Percentiles rank a stretch among this genome's conserved stretches.
These are phyloP conservation scores for Trypanosomatidae sp. DNA, from an alignment of 208 protist species.

Conservation along the genomic window DNA sequence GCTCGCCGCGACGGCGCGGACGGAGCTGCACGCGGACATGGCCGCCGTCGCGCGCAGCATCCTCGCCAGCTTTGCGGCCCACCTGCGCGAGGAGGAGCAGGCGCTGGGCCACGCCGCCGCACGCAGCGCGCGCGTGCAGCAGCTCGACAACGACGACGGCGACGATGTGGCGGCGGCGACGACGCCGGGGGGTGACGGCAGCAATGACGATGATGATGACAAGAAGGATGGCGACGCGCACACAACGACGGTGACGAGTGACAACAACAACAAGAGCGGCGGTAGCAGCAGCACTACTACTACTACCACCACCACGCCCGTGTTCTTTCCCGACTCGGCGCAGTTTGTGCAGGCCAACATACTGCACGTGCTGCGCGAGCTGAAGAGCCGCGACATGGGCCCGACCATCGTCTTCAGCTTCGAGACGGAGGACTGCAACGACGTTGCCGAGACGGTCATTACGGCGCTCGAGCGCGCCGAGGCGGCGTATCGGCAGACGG, in stretches of 20 bases:
- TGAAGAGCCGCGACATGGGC: conserved; percentile 76
- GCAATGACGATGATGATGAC: not conserved
- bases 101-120: conserved; percentile 46
- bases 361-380: conserved; percentile 80
- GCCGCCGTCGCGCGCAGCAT: conserved; percentile 27
- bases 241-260: not conserved
- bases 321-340: conserved; percentile 62
- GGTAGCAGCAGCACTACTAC: not conserved
- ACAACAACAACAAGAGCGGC: conserved; percentile 1
- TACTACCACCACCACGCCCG: not conserved
- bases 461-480: conserved; percentile 68
- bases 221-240: not conserved
- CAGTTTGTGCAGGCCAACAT: conserved; percentile 74
- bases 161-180: no score
- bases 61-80: conserved; percentile 50
- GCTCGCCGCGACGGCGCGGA: conserved; percentile 14
- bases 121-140: conserved; percentile 7
- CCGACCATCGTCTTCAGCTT: conserved; percentile 89
- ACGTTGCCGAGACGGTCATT: conserved; percentile 72
- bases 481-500: conserved; percentile 57
- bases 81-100: conserved; percentile 56
- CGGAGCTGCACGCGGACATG: conserved; percentile 43
- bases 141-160: not conserved
- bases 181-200: not conserved
- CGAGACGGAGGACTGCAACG: conserved; percentile 76